Evolutionary conservation across 768 basidiomycete genomes (phyloP).

Genomic region (Boletus reticuloceps): DNA sequence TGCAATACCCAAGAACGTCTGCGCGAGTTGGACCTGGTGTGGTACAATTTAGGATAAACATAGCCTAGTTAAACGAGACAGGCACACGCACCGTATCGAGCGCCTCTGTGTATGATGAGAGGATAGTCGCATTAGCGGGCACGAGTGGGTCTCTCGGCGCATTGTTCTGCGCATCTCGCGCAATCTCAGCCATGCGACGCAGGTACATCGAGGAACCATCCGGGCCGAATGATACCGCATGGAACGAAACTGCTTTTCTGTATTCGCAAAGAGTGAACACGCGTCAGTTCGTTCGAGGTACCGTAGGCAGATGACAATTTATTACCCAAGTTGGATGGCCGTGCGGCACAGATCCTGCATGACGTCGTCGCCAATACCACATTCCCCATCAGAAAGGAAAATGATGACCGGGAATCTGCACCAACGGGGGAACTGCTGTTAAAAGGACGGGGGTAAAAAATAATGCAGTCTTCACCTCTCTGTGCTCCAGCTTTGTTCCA

Average conservation of each 20-base stretch:
- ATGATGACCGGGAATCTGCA: slow-evolving; percentile 29
- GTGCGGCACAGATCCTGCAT: slow-evolving; percentile 42
- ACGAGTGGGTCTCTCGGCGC: slow-evolving; percentile 40
- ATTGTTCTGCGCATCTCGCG: slow-evolving; percentile 43
- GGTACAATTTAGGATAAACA: no score
- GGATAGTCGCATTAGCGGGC: no score
- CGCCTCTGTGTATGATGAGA: no score
- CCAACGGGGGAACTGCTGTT: background rate
- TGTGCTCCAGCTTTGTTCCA: slow-evolving; percentile 48
- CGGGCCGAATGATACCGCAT: slow-evolving; percentile 55
- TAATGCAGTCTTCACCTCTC: slow-evolving; percentile 36
- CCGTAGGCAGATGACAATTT: fast-evolving
- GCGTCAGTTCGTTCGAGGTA: background rate
- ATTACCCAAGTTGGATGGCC: slow-evolving; percentile 45
- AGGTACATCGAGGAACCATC: slow-evolving; percentile 26
- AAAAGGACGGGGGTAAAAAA: background rate
- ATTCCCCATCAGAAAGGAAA: slow-evolving; percentile 48
- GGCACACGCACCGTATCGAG: no score
- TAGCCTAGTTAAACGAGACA: no score
- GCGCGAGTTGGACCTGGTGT: no score
- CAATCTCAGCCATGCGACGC: slow-evolving; percentile 52
- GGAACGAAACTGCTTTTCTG: slow-evolving; percentile 57
- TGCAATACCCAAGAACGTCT: no score
- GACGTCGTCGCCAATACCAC: slow-evolving; percentile 30
- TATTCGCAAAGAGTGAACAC: background rate